A percentile compares a stretch with the other conserved stretches of the same genome.
Evolutionary conservation across 257 asterid species (phyloP).

Genomic region (Pogostemon cablin): DNA sequence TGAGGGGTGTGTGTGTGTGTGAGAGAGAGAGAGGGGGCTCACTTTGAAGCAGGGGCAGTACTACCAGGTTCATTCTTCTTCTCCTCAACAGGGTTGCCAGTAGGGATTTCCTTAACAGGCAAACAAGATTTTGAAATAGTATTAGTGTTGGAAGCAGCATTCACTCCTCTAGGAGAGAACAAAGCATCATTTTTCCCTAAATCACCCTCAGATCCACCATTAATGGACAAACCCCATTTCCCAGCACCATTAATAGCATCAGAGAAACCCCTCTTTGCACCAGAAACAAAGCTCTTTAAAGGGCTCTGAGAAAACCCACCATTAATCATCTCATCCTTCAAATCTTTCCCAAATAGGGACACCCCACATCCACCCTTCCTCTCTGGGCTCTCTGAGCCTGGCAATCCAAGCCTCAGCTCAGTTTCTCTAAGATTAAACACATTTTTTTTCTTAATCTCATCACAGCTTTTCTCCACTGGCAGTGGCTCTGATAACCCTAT

Average conservation of each 20-base stretch:
- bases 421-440: conserved; percentile 61
- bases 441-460: conserved; percentile 34
- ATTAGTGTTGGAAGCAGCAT: conserved; percentile 28
- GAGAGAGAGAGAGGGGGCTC: conserved; percentile 18
- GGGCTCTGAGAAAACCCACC: conserved; percentile 38
- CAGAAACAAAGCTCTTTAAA: conserved; percentile 49
- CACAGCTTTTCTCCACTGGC: conserved; percentile 46
- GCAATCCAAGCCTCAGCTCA: conserved; percentile 84
- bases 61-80: conserved; percentile 44
- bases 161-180: conserved; percentile 43
- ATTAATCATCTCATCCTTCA: conserved; percentile 45
- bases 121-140: conserved; percentile 28
- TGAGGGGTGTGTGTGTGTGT: not conserved
- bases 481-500: conserved; percentile 67
- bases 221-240: conserved; percentile 64
- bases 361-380: conserved; percentile 48
- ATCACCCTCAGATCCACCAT: conserved; percentile 62
- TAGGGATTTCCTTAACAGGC: conserved; percentile 41
- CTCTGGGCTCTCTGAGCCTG: conserved; percentile 67
- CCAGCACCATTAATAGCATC: conserved; percentile 76
- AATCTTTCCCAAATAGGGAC: conserved; percentile 61
- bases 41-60: conserved; percentile 74
- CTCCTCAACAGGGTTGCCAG: conserved; percentile 48
- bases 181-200: conserved; percentile 39
- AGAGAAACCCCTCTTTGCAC: conserved; percentile 73